These are phyloP conservation scores for Podospora fimiseda DNA, from an alignment of 495 filamentous ascomycete genomes.

Conservation along the genomic window DNA sequence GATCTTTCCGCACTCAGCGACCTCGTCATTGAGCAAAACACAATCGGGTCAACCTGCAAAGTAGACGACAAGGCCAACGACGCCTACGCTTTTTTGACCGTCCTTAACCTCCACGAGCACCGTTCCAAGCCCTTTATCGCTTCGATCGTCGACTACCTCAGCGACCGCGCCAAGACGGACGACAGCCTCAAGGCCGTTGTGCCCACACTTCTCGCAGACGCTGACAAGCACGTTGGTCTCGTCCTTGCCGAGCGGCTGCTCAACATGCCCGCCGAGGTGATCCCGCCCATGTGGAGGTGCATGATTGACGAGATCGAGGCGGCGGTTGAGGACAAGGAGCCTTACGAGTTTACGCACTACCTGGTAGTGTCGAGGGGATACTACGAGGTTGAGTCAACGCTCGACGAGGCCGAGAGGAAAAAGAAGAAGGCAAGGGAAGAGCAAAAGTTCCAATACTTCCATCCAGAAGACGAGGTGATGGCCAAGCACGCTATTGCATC, in stretches of 20 bases:
- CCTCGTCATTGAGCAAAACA: slow-evolving; percentile 80
- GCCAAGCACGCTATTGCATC: slow-evolving; percentile 61
- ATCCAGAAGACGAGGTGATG: slow-evolving; percentile 92
- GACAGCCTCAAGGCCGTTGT: slow-evolving; percentile 10
- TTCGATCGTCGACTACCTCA: slow-evolving; percentile 65
- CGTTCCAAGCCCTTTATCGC: slow-evolving; percentile 59
- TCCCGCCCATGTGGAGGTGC: slow-evolving; percentile 96
- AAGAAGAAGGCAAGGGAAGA: slow-evolving; percentile 71
- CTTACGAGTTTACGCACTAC: slow-evolving; percentile 90
- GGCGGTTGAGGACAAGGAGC: slow-evolving; percentile 85
- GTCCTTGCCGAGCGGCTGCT: slow-evolving; percentile 86
- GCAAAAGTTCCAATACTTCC: slow-evolving; percentile 70
- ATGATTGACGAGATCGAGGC: slow-evolving; percentile 85
- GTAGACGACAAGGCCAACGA: slow-evolving; percentile 90
- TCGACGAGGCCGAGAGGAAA: slow-evolving; percentile 62
- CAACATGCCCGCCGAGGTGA: slow-evolving; percentile 88
- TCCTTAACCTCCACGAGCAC: slow-evolving; percentile 79
- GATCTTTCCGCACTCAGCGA: slow-evolving; percentile 81
- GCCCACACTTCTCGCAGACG: slow-evolving; percentile 16
- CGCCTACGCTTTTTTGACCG: slow-evolving; percentile 89
- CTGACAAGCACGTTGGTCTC: slow-evolving; percentile 61
- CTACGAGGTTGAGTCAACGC: slow-evolving; percentile 71
- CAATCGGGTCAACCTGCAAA: slow-evolving; percentile 91
- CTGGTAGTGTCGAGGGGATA: slow-evolving; percentile 87
- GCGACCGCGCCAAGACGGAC: slow-evolving; percentile 45